Evolutionary conservation across 371 early-diverging fungal species (phyloP).

Genomic region (Coemansia sp.): DNA sequence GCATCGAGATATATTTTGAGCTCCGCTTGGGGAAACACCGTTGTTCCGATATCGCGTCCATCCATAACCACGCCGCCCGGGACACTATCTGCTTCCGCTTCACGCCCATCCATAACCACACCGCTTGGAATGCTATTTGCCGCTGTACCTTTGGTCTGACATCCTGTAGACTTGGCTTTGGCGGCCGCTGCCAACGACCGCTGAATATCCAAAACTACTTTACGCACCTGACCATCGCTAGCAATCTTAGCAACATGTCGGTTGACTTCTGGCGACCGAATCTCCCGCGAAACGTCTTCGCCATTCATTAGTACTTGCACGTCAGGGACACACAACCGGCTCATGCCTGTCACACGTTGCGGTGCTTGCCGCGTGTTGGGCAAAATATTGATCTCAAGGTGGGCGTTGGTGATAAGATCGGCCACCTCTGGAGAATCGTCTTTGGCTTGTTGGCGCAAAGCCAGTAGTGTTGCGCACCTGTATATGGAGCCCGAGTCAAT

Average conservation of each 20-base stretch:
- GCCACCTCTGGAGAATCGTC: conserved; percentile 10
- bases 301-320: conserved; percentile 56
- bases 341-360: conserved; percentile 8
- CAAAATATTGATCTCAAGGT: conserved; percentile 36
- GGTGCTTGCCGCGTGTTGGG: conserved; percentile 34
- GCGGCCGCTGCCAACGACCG: conserved; percentile 53
- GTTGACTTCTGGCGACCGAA: conserved; percentile 67
- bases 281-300: conserved; percentile 65
- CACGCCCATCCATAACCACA: background rate
- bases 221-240: conserved; percentile 63
- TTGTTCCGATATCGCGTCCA: conserved; percentile 92
- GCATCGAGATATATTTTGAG: conserved; percentile 88
- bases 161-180: conserved; percentile 21
- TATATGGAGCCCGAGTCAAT: conserved; percentile 73
- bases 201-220: conserved; percentile 65
- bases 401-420: conserved; percentile 27
- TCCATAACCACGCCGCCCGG: conserved; percentile 75
- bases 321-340: conserved; percentile 35
- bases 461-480: conserved; percentile 49
- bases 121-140: conserved; percentile 12
- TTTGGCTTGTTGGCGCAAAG: conserved; percentile 54
- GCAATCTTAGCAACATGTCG: conserved; percentile 69
- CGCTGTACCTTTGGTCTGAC: background rate
- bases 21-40: conserved; percentile 84
- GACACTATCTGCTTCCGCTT: background rate